Percentiles rank a stretch among this genome's conserved stretches.
Conservation (phyloP, 1,284 basidiomycete species). For the Melanopsichium pennsylvanicum region DNA sequence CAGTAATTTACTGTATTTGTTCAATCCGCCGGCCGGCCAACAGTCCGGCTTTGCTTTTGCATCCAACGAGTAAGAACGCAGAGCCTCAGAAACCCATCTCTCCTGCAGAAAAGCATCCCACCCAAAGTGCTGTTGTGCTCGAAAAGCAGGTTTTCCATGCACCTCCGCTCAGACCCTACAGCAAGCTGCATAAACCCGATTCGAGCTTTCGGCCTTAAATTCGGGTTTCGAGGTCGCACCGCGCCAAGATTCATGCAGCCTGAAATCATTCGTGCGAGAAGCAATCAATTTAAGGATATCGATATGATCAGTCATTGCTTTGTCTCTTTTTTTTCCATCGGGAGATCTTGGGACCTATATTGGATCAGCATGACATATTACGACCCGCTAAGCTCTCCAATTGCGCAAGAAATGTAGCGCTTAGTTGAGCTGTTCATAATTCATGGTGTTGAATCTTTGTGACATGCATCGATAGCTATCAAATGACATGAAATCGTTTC, state of each 20-base stretch:
- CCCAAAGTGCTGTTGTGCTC: no score
- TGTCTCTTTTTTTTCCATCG: no score
- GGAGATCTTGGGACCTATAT: no score
- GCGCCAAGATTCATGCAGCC: neutral
- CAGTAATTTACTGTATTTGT: no score
- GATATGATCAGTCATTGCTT: no score
- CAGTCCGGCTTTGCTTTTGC: slow-evolving; percentile 21
- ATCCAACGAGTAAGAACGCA: no score
- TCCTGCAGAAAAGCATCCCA: neutral
- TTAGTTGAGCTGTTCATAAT: slow-evolving; percentile 7
- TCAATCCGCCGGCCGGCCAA: slow-evolving; percentile 17
- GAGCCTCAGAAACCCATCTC: no score
- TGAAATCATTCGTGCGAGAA: neutral
- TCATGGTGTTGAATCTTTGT: no score
- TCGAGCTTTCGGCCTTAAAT: neutral
- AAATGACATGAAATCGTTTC: no score
- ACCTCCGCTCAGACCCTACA: slow-evolving; percentile 18
- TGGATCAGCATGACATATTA: slow-evolving; percentile 23
- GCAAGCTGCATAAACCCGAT: slow-evolving; percentile 37
- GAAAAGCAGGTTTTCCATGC: no score
- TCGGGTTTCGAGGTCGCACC: slow-evolving; percentile 23
- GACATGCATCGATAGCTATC: no score
- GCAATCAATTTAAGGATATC: no score
- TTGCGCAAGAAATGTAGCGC: slow-evolving; percentile 2
- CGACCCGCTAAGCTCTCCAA: slow-evolving; percentile 8